These are phyloP conservation scores for Eucalyptus tenuipes DNA, from an alignment of 345 rosid species.

Conservation along the genomic window DNA sequence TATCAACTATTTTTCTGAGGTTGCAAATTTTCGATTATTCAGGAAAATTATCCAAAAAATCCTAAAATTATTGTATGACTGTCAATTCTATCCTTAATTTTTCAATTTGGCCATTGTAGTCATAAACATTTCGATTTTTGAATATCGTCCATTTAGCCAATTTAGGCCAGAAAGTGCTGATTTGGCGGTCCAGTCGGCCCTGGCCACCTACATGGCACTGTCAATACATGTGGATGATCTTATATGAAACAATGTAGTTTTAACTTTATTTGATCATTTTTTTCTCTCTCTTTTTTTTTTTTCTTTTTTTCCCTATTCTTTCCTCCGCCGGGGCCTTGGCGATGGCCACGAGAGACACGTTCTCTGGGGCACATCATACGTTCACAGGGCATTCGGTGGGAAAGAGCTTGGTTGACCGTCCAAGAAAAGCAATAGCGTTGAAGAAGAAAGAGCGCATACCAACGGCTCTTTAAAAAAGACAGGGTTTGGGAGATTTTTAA, in stretches of 20 bases:
- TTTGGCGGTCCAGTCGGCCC: neutral
- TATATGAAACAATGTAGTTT: neutral
- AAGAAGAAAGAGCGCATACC: too few species aligned
- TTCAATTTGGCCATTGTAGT: too few species aligned
- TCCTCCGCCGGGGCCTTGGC: neutral
- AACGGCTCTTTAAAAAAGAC: too few species aligned
- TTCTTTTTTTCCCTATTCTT: neutral
- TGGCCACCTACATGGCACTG: neutral
- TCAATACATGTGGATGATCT: neutral
- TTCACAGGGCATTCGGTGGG: neutral
- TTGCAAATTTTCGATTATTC: neutral
- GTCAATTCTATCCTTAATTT: neutral
- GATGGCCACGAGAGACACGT: neutral
- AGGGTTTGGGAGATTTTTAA: too few species aligned
- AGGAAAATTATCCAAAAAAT: neutral
- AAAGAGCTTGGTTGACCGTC: too few species aligned
- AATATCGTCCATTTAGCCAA: neutral
- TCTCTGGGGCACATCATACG: neutral
- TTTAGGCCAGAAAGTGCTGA: neutral
- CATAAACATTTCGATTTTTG: too few species aligned
- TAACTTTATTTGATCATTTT: too few species aligned
- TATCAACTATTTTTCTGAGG: neutral
- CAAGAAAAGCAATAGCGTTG: too few species aligned
- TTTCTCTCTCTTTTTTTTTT: fast-evolving
- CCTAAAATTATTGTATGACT: neutral